phyloP scores from a whole-genome alignment of 306 rosid genomes.

The Lathyrus aphaca region DNA sequence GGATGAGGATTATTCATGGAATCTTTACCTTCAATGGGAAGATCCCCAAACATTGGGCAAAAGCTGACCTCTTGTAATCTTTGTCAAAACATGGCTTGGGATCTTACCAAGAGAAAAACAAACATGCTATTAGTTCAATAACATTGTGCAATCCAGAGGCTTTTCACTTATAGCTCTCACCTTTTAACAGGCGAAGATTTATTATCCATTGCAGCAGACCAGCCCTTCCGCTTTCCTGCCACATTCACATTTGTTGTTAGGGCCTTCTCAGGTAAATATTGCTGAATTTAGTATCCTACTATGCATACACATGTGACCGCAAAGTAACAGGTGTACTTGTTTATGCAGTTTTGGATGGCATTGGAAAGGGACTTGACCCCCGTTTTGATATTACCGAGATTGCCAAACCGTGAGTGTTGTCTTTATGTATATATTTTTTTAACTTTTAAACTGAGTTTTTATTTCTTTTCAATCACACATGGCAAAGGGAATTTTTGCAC shows the following conservation, averaged over 20 bases:
- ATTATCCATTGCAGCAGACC: conserved; percentile 93
- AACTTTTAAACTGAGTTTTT: conserved; percentile 16
- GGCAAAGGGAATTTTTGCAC: conserved; percentile 12
- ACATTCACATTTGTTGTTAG: conserved; percentile 99
- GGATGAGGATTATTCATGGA: neutral
- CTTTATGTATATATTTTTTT: conserved; percentile 24
- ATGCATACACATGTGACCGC: conserved; percentile 32
- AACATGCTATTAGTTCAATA: conserved; percentile 33
- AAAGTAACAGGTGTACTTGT: conserved; percentile 19
- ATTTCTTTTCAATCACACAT: conserved; percentile 9
- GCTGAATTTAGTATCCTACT: conserved; percentile 24
- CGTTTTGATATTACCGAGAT: conserved; percentile 98
- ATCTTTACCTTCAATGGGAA: neutral
- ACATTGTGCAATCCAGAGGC: conserved; percentile 31
- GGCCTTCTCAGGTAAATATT: conserved; percentile 88
- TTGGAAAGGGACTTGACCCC: conserved; percentile 98
- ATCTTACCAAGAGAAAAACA: neutral
- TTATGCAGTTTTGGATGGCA: conserved; percentile 90
- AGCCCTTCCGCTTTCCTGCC: conserved; percentile 99
- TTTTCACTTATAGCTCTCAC: conserved; percentile 35
- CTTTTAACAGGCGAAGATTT: conserved; percentile 89
- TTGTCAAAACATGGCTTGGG: conserved; percentile 2
- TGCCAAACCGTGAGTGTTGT: conserved; percentile 90
- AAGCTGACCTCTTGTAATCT: neutral
- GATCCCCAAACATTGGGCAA: conserved; percentile 3